Evolutionary conservation across 139 green algal genomes (phyloP).

Genomic region (Chlorella vulgaris): DNA sequence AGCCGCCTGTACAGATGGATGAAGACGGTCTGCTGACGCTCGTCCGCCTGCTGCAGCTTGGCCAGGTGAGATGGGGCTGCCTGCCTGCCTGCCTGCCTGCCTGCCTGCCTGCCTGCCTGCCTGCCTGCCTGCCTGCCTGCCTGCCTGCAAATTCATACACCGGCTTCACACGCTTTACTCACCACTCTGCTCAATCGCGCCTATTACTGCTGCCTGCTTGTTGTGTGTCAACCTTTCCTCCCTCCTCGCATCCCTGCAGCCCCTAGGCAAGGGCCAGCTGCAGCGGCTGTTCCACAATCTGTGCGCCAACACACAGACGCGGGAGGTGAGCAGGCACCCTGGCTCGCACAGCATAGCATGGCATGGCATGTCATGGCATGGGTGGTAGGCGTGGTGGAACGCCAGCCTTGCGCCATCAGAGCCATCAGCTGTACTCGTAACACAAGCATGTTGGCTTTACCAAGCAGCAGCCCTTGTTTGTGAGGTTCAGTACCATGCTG

Average conservation of each 20-base stretch:
- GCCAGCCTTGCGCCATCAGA: no score
- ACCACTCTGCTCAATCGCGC: no score
- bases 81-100: neutral
- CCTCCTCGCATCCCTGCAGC: constrained; percentile 23
- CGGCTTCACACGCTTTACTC: neutral
- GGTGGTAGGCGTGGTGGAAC: no score
- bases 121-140: neutral
- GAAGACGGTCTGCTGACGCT: constrained; percentile 68
- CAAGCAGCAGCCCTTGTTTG: no score
- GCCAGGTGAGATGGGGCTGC: constrained; percentile 9
- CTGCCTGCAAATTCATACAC: neutral
- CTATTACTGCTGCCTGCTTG: neutral
- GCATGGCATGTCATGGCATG: no score
- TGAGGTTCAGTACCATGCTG: no score
- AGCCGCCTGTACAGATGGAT: constrained; percentile 70
- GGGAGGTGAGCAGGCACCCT: constrained; percentile 30
- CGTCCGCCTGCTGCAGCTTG: constrained; percentile 68
- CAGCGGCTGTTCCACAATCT: constrained; percentile 87
- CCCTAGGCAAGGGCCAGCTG: constrained; percentile 67
- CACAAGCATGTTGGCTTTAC: no score
- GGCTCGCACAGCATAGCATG: no score
- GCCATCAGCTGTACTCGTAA: no score
- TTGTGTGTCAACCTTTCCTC: neutral
- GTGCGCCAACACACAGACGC: constrained; percentile 54
- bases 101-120: neutral